A percentile compares a stretch with the other conserved stretches of the same genome.
Evolutionary conservation across 179 eudicot genomes (phyloP).

Genomic region (Beta lomatogona): DNA sequence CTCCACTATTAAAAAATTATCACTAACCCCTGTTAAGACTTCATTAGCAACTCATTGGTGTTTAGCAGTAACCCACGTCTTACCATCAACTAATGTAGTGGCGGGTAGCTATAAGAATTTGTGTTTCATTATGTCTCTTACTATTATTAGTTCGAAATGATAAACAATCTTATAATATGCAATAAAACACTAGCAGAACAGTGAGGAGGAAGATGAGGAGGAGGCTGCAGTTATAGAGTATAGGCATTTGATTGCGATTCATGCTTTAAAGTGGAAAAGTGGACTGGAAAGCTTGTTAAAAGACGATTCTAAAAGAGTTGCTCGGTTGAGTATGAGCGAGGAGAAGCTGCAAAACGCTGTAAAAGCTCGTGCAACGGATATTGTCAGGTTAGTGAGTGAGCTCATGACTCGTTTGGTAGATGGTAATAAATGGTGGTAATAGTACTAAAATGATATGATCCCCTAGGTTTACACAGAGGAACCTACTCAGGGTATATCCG

Average conservation of each 20-base stretch:
- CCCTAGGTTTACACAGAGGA: conserved; percentile 70
- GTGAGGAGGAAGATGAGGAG: conserved; percentile 25
- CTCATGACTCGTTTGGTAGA: not conserved
- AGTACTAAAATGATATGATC: not conserved
- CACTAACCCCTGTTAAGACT: no score
- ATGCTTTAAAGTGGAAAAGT: conserved; percentile 44
- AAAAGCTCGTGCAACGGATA: conserved; percentile 37
- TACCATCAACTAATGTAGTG: no score
- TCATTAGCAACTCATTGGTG: no score
- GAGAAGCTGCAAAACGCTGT: conserved; percentile 45
- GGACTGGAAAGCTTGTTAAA: conserved; percentile 31
- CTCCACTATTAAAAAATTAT: no score
- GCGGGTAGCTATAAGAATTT: not conserved
- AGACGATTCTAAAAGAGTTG: conserved; percentile 32
- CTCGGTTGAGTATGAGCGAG: conserved; percentile 59
- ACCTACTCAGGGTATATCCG: conserved; percentile 75
- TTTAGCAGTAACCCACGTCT: no score
- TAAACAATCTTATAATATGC: not conserved
- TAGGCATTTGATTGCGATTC: conserved; percentile 56
- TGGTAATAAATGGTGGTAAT: no score
- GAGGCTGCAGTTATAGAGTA: conserved; percentile 42
- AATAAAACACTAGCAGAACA: conserved; percentile 12
- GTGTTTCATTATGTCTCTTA: not conserved
- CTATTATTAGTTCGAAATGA: not conserved
- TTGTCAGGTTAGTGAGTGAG: conserved; percentile 43